phyloP scores from a whole-genome alignment of 345 rosid species.

The Rubroshorea leprosula region DNA sequence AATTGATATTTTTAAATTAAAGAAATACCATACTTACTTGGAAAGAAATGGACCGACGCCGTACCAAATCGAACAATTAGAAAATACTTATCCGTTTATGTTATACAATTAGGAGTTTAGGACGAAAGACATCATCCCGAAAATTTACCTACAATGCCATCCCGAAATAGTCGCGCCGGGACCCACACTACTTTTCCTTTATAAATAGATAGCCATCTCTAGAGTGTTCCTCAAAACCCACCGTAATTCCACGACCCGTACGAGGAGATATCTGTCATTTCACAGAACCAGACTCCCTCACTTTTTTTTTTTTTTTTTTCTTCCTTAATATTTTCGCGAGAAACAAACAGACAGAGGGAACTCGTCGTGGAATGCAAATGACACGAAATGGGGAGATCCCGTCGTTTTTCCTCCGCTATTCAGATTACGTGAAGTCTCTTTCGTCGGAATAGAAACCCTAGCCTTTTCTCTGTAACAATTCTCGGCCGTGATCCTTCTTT shows the following conservation, averaged over 20 bases:
- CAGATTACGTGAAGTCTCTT: not conserved
- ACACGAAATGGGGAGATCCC: slow-evolving; percentile 2
- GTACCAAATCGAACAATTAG: too few relatives aligned
- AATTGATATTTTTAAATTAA: too few relatives aligned
- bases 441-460: not conserved
- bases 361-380: slow-evolving; percentile 10
- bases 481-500: not conserved
- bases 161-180: not conserved
- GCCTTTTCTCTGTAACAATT: not conserved
- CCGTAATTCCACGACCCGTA: not conserved
- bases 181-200: too few relatives aligned
- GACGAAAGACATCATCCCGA: too few relatives aligned
- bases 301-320: too few relatives aligned
- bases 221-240: too few relatives aligned
- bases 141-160: not conserved
- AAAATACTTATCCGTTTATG: too few relatives aligned
- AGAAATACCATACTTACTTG: too few relatives aligned
- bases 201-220: not conserved
- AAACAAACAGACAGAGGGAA: not conserved
- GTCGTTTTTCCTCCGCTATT: slow-evolving; percentile 3
- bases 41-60: too few relatives aligned
- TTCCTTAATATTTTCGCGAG: not conserved
- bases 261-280: not conserved
- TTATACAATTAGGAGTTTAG: too few relatives aligned
- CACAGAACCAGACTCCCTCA: not conserved